phyloP scores from a whole-genome alignment of 352 stramenopile species.

The Phytopythium ostracodes region DNA sequence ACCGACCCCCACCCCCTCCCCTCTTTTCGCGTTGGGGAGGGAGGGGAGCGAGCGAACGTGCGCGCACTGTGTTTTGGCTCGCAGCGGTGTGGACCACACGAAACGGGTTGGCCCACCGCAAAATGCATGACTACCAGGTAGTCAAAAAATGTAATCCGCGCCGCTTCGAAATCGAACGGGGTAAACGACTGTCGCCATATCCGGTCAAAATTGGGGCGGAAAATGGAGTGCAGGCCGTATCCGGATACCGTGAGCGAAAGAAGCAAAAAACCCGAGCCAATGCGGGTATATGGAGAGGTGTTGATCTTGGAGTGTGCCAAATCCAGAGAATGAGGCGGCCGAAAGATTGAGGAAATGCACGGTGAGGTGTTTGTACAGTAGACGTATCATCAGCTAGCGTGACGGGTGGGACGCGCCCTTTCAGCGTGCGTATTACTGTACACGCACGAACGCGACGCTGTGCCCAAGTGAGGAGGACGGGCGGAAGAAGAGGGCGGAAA shows the following conservation, averaged over 20 bases:
- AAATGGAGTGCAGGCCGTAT: no score
- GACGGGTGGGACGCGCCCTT: background rate
- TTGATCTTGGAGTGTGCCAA: no score
- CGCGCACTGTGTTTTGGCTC: slow-evolving; percentile 5
- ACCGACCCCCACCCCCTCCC: background rate
- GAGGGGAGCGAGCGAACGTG: no score
- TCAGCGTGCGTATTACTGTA: background rate
- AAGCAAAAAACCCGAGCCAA: background rate
- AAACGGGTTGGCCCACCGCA: background rate
- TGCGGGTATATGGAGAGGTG: no score
- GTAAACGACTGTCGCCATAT: no score
- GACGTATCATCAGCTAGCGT: background rate
- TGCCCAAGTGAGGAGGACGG: no score
- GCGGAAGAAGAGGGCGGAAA: background rate
- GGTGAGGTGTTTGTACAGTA: background rate
- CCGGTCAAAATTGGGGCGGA: no score
- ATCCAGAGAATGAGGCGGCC: no score
- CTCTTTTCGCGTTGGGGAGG: background rate
- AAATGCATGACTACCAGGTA: background rate
- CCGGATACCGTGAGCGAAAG: no score
- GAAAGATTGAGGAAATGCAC: background rate
- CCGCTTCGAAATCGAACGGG: slow-evolving; percentile 1
- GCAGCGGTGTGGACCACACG: background rate
- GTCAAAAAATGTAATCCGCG: background rate
- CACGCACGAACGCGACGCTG: no score